Base-by-base conservation (phyloP, 345 rosid genomes). In the Lepidium sativum region DNA sequence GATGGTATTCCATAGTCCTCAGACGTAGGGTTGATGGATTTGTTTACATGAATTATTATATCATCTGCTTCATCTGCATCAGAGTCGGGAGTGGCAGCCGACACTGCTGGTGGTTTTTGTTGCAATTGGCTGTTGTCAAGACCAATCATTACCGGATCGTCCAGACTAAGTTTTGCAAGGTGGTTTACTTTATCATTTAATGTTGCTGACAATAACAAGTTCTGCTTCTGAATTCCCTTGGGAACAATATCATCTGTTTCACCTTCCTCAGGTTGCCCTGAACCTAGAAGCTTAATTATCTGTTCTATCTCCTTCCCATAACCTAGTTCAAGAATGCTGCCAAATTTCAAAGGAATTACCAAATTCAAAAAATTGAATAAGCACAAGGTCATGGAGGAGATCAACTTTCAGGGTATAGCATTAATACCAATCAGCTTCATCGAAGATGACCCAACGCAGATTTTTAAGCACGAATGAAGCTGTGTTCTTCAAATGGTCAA, bases 291-390 rank as follows among this genome's bases (percentile, higher is more conserved):
- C 72, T 84, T 78, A 45, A 94, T 78, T 70, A 94, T 90, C 66
- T 86, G 87, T 77, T 94, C 92, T 64, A 86, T 88, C 69, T 87
- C 99, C 78, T 86, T 90, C 18, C 97, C 99, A 75, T 82, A 94
- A 62, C 99, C 99, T 75, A 94, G 54, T 71, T 94, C 97, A 56
- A 94, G 78, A 80, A 94, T 94, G 77, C 99, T 94, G 87, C 16
- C 32, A 82, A 38, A 74, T 48, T 45, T 2, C 45, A 37, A 66
- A n/a, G 12, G 45, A 72, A 53, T 4, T 53, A 15, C 2, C 44
- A 37, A 43, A 34, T 32, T 65, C 67, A 44, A 1, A 3, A 67
- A 0, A 27, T 5, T 5, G 1, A 6, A 27, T 25, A 25, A 60
- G 37, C 43, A 53, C 31, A 29, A 1, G 4, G 38, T 7, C 44